phyloP scores from a whole-genome alignment of 805 yeast species.

The Cyberlindnera saturnus region DNA sequence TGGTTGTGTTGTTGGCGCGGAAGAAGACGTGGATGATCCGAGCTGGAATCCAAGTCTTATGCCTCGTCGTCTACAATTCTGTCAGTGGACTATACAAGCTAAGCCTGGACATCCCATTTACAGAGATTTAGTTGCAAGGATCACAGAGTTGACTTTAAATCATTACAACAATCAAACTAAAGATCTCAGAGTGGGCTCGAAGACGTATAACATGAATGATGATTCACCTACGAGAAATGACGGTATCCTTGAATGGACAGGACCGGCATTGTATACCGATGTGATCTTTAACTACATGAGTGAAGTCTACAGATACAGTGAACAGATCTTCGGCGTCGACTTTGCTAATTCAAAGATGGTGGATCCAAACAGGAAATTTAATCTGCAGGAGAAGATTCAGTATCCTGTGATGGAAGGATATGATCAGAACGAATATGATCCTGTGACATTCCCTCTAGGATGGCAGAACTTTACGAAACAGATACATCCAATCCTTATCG shows the following conservation, averaged over 20 bases:
- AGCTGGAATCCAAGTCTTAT: constrained; percentile 43
- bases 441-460: constrained; percentile 1
- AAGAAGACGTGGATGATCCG: constrained; percentile 44
- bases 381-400: neutral
- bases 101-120: constrained; percentile 57
- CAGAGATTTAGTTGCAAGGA: constrained; percentile 47
- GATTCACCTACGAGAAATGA: constrained; percentile 55
- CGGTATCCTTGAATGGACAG: constrained; percentile 51
- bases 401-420: neutral
- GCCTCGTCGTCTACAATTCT: constrained; percentile 51
- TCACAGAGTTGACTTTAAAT: constrained; percentile 44
- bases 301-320: constrained; percentile 4
- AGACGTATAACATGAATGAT: constrained; percentile 30
- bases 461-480: constrained; percentile 5
- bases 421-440: constrained; percentile 1
- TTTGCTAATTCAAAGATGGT: neutral
- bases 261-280: constrained; percentile 46
- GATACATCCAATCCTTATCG: constrained; percentile 3
- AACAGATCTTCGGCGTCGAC: neutral
- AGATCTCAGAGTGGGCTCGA: constrained; percentile 20
- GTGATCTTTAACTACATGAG: constrained; percentile 32
- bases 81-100: constrained; percentile 57
- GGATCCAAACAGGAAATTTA: constrained; percentile 1
- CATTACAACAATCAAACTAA: constrained; percentile 28
- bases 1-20: constrained; percentile 50